Percentiles rank a stretch among this genome's conserved stretches.
Conservation (phyloP, 345 rosid genomes). For the Citrus australasica region DNA sequence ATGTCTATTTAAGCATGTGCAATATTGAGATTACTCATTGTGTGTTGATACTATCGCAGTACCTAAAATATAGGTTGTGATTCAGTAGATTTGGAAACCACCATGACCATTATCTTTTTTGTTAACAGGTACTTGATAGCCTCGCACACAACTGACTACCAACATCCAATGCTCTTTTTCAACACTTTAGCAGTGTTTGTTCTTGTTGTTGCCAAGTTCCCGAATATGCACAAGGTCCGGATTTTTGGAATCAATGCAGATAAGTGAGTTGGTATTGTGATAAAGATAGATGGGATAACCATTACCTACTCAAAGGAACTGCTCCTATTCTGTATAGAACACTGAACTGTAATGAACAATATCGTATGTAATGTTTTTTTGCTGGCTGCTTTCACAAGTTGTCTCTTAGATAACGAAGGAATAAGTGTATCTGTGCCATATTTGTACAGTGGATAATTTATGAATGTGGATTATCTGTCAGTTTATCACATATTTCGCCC, state of each 20-base stretch:
- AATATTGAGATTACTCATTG: neutral
- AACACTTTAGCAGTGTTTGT: constrained; percentile 85
- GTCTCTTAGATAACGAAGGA: constrained; percentile 10
- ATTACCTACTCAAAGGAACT: constrained; percentile 12
- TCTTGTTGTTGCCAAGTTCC: constrained; percentile 95
- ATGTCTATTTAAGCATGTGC: neutral
- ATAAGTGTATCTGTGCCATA: constrained; percentile 19
- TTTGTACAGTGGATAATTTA: constrained; percentile 39
- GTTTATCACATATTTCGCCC: constrained; percentile 2
- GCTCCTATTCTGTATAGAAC: constrained; percentile 28
- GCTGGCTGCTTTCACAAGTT: constrained; percentile 15
- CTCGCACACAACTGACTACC: constrained; percentile 93
- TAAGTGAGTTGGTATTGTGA: constrained; percentile 26
- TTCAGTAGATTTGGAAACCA: neutral
- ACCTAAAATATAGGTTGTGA: neutral
- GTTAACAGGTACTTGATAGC: constrained; percentile 83
- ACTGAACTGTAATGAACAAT: constrained; percentile 18
- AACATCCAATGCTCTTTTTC: constrained; percentile 86
- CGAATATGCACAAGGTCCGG: constrained; percentile 98
- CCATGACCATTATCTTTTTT: neutral
- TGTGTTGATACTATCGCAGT: neutral
- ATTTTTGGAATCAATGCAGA: constrained; percentile 96
- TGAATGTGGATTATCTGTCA: constrained; percentile 8
- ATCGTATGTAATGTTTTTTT: constrained; percentile 20
- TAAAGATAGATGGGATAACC: constrained; percentile 9